Percentiles rank a stretch among this genome's conserved stretches.
These are phyloP conservation scores for Ophiostoma sp. DNA, from an alignment of 2,329 filamentous ascomycete species.

Conservation along the genomic window DNA sequence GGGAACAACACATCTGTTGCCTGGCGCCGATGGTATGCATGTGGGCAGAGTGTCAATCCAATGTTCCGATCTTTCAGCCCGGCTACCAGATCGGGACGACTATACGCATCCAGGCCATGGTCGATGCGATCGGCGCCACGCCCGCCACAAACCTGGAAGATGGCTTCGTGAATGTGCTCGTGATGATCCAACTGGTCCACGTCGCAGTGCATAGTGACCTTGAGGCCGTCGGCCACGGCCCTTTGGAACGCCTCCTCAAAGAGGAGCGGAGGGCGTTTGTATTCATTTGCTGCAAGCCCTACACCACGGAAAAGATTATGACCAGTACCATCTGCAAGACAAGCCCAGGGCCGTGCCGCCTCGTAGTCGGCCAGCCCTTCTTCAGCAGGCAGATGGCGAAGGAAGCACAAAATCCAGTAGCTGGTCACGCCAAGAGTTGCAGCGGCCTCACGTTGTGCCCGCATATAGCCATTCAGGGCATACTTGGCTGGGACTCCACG, in stretches of 20 bases:
- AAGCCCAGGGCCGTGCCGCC: neutral
- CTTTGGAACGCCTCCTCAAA: neutral
- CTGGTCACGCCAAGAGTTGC: neutral
- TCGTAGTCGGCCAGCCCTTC: neutral
- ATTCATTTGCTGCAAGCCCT: conserved; percentile 4
- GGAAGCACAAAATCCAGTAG: conserved; percentile 11
- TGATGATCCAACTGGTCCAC: conserved; percentile 13
- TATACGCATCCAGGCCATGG: conserved; percentile 15
- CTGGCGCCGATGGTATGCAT: conserved; percentile 10
- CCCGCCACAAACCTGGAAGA: conserved; percentile 2
- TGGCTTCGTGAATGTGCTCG: conserved; percentile 12
- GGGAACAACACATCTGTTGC: neutral
- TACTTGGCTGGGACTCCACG: neutral
- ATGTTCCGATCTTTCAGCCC: neutral
- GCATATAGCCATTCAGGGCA: neutral
- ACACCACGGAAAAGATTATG: conserved; percentile 10
- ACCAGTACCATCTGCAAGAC: conserved; percentile 7
- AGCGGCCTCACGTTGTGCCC: conserved; percentile 10
- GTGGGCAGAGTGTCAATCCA: conserved; percentile 1
- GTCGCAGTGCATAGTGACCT: conserved; percentile 8
- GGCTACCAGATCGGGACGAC: neutral
- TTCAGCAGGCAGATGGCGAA: conserved; percentile 3
- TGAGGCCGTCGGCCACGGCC: neutral
- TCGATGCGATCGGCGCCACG: conserved; percentile 12
- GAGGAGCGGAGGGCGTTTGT: neutral